Evolutionary conservation across 768 basidiomycete genomes (phyloP), one percentile per base, ranked within the genome.

Genomic region (Mycena crocata): DNA sequence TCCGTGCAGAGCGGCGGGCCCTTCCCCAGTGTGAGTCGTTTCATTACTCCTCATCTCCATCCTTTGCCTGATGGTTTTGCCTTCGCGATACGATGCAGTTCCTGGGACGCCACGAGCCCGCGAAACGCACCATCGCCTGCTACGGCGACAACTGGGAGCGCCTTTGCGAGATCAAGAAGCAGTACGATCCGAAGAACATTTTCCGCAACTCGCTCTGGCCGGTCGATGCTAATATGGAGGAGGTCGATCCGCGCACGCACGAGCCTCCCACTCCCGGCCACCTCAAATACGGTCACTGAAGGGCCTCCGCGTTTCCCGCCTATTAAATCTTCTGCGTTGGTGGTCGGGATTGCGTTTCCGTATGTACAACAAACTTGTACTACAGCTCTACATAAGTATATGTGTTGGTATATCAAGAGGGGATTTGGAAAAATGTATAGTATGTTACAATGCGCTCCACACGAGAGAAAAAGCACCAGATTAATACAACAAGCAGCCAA

Each of bases 121-220:
- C 89, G 2, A 78, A 82, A 24, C 89, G 92, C 24, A 86, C 86
- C 49, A 88, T 86, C 70, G 83, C 85, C 3, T 92, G 87, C 73
- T 94, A 87, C 74, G 93, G 93, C 3, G 83, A 85, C 54, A 93
- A 92, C 74, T 96, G 93, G 90, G 74, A 80, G 0, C 87, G 91
- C 35, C 83, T 96, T 2, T 80, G 83, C 37, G 86, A 86, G 67
- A 82, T 96, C 75, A 97, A 96, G 81, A 80, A 83, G 66, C 78
- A 81, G 52, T 93, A 94, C 71, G 95, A 97, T 74, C 94, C 95
- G 0, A 77, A 79, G 44, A 89, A 90, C 64, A 67, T 96, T 45
- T 94, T 96, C 82, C 84, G 79, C 64, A 91, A 94, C 73, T 86
- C 88, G 15, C 88, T 95, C 73, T 96, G 95, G 93, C 94, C 94